Percentiles rank a stretch among this genome's conserved stretches.
These are phyloP conservation scores for Kockovaella imperatae DNA, from an alignment of 768 basidiomycete species.

Conservation along the genomic window DNA sequence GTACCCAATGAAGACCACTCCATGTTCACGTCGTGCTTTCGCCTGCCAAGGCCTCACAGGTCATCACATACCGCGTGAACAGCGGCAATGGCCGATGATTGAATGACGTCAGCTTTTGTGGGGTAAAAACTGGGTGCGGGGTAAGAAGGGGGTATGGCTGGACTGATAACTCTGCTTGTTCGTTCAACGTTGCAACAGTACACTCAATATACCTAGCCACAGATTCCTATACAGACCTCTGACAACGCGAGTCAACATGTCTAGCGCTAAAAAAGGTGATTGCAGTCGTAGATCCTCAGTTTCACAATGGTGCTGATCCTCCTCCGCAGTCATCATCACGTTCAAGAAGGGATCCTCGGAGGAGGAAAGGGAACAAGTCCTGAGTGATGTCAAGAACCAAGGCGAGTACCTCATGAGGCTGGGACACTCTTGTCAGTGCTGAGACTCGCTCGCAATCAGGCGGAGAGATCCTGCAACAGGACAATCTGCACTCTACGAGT, in stretches of 20 bases:
- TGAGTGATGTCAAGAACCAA: conserved; percentile 22
- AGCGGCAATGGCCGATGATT: no score
- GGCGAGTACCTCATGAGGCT: conserved; percentile 13
- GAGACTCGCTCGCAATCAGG: conserved; percentile 3
- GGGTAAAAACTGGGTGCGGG: no score
- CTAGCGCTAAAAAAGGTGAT: conserved; percentile 13
- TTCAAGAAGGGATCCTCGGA: conserved; percentile 31
- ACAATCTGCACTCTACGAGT: conserved; percentile 29
- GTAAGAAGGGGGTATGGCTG: no score
- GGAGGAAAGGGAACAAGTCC: conserved; percentile 24
- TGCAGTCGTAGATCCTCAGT: background rate
- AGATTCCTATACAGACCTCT: conserved; percentile 1
- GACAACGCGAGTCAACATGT: conserved; percentile 11
- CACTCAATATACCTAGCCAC: conserved; percentile 1
- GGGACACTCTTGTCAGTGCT: background rate
- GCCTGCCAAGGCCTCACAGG: no score
- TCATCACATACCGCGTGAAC: no score
- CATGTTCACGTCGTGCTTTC: no score
- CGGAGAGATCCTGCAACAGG: conserved; percentile 18
- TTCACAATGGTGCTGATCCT: background rate
- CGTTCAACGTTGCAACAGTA: background rate
- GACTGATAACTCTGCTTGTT: background rate
- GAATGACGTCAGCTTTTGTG: no score
- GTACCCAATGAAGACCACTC: background rate
- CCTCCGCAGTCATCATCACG: conserved; percentile 24